phyloP scores from a whole-genome alignment of 768 basidiomycete genomes.

The Macrocybe gigantea region DNA sequence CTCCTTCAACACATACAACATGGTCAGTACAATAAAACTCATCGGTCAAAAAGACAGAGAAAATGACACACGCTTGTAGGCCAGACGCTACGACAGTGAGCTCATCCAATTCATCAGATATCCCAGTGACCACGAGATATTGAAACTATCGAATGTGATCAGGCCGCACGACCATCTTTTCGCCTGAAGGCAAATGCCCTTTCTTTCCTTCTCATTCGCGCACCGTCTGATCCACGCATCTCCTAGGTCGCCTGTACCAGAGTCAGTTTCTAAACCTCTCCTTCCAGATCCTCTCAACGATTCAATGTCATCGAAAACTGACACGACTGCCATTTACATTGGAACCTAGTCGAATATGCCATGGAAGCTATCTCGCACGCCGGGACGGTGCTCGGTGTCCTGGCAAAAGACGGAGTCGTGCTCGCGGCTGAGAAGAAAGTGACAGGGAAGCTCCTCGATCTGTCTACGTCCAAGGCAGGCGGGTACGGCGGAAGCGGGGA shows the following conservation, averaged over 20 bases:
- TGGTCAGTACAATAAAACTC: constrained; percentile 33
- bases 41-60: not conserved
- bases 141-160: constrained; percentile 20
- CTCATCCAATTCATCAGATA: constrained; percentile 8
- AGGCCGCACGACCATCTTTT: constrained; percentile 98
- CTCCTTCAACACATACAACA: constrained; percentile 26
- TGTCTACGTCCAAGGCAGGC: constrained; percentile 78
- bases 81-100: constrained; percentile 94
- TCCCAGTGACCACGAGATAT: constrained; percentile 9
- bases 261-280: constrained; percentile 43
- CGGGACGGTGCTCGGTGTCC: constrained; percentile 87
- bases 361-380: constrained; percentile 99
- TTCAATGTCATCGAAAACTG: not conserved
- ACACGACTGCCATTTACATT: constrained; percentile 5
- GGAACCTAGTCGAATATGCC: constrained; percentile 86
- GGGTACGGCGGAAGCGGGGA: constrained; percentile 95
- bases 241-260: constrained; percentile 91
- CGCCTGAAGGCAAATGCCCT: constrained; percentile 75
- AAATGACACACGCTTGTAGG: constrained; percentile 35
- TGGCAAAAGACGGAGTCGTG: constrained; percentile 88
- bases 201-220: constrained; percentile 1
- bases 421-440: constrained; percentile 97
- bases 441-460: constrained; percentile 93
- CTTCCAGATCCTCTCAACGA: not conserved
- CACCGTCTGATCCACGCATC: constrained; percentile 8